phyloP scores from a whole-genome alignment of 352 stramenopile genomes.

The Blastocystis sp. region DNA sequence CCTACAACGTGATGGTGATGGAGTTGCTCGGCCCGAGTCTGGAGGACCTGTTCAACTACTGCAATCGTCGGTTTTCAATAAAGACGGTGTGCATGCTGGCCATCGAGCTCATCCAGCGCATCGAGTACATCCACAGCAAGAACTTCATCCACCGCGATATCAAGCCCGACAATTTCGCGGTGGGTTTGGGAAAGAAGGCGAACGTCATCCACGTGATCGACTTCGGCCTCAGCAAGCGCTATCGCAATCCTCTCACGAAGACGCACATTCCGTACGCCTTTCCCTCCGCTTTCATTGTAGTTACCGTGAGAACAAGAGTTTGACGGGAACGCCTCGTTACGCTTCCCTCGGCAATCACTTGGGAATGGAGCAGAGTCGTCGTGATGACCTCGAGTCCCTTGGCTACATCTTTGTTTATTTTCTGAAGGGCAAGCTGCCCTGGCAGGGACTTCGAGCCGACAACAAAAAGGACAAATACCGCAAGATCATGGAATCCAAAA shows the following conservation, averaged over 20 bases:
- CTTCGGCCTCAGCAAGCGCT: conserved; percentile 89
- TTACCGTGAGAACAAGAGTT: conserved; percentile 89
- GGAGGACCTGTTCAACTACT: conserved; percentile 91
- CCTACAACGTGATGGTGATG: conserved; percentile 99
- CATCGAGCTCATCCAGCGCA: conserved; percentile 83
- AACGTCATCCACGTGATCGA: conserved; percentile 91
- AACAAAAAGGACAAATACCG: conserved; percentile 94
- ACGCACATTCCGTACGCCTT: conserved; percentile 82
- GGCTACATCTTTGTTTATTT: conserved; percentile 92
- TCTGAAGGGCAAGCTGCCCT: conserved; percentile 84
- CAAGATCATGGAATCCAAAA: conserved; percentile 90
- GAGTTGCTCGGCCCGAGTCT: conserved; percentile 94
- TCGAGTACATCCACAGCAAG: conserved; percentile 91
- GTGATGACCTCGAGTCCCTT: conserved; percentile 88
- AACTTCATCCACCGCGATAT: conserved; percentile 90
- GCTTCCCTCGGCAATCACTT: conserved; percentile 90
- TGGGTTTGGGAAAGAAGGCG: conserved; percentile 83
- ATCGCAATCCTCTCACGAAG: conserved; percentile 86
- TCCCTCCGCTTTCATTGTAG: conserved; percentile 74
- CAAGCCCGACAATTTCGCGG: conserved; percentile 92
- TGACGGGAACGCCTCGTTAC: conserved; percentile 88
- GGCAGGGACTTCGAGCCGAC: conserved; percentile 89
- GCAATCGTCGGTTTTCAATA: conserved; percentile 81
- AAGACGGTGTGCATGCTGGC: conserved; percentile 90
- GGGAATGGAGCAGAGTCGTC: conserved; percentile 86